phyloP scores from a whole-genome alignment of 331 rosid genomes.

The Quercus phellos region DNA sequence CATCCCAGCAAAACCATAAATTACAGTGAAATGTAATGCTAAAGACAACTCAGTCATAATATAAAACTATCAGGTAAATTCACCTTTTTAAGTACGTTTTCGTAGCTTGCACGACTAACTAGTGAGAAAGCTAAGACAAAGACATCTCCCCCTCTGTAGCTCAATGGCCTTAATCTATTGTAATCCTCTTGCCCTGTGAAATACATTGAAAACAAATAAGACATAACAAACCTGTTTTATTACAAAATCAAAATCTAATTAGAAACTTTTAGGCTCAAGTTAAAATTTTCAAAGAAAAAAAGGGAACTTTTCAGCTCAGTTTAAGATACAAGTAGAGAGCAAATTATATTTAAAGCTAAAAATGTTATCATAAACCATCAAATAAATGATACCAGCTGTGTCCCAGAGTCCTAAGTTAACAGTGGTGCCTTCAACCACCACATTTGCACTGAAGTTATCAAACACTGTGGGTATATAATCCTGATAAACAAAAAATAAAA shows the following conservation, averaged over 20 bases:
- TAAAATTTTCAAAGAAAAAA: neutral
- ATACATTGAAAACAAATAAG: slow-evolving; percentile 10
- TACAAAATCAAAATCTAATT: neutral
- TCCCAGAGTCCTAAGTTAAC: slow-evolving; percentile 93
- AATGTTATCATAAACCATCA: neutral
- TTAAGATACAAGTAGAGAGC: neutral
- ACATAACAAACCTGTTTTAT: slow-evolving; percentile 5
- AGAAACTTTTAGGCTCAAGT: neutral
- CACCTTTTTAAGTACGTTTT: slow-evolving; percentile 89
- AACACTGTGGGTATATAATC: slow-evolving; percentile 88
- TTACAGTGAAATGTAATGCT: neutral
- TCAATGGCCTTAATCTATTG: slow-evolving; percentile 91
- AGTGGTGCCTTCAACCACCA: slow-evolving; percentile 76
- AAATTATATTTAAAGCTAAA: neutral
- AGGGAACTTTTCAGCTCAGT: neutral
- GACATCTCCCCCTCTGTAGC: slow-evolving; percentile 97
- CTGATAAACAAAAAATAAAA: slow-evolving; percentile 34
- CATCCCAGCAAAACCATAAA: neutral
- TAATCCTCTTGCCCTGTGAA: slow-evolving; percentile 93
- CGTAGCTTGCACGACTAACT: slow-evolving; percentile 94
- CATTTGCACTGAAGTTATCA: slow-evolving; percentile 92
- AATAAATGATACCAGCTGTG: slow-evolving; percentile 60
- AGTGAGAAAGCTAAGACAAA: slow-evolving; percentile 91
- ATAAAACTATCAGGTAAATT: neutral
- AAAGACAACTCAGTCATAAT: neutral